phyloP scores from a whole-genome alignment of 2,329 filamentous ascomycete genomes.

The Aureobasidium musti region DNA sequence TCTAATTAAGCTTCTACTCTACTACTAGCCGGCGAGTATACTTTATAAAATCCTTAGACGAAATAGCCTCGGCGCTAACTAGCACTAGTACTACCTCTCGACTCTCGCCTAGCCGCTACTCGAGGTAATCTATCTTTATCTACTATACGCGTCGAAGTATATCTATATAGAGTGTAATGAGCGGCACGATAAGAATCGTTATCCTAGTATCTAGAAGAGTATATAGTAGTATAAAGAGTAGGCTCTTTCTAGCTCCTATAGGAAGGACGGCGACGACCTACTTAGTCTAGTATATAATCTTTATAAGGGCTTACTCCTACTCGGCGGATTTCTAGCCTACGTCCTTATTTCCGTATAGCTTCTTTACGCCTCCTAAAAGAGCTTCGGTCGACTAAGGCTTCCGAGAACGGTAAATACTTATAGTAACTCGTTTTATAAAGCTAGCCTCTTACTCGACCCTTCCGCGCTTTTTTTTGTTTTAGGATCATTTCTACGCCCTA shows the following conservation, averaged over 20 bases:
- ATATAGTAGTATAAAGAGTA: not conserved
- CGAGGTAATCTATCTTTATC: slow-evolving; percentile 6
- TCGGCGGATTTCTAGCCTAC: slow-evolving; percentile 1
- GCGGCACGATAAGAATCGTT: slow-evolving; percentile 2
- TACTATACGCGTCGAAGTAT: slow-evolving; percentile 3
- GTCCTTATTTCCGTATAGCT: slow-evolving; percentile 1
- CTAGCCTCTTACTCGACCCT: not conserved
- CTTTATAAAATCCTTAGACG: not conserved
- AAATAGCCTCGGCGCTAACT: not conserved
- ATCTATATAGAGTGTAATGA: not conserved
- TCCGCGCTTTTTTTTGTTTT: not conserved
- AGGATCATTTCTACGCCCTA: not conserved
- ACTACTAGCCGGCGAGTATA: not conserved
- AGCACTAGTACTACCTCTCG: not conserved
- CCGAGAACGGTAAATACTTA: not conserved
- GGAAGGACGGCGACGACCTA: not conserved
- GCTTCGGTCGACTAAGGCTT: slow-evolving; percentile 5
- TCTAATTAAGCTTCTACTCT: not conserved
- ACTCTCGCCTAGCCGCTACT: slow-evolving; percentile 3
- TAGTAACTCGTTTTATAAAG: not conserved
- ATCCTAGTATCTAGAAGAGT: not conserved
- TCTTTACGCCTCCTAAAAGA: slow-evolving; percentile 5
- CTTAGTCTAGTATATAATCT: not conserved
- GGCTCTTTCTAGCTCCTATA: slow-evolving; percentile 3
- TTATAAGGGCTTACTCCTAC: slow-evolving; percentile 3